Conservation (phyloP, 805 yeast species). For the Hanseniaspora mollemarum region DNA sequence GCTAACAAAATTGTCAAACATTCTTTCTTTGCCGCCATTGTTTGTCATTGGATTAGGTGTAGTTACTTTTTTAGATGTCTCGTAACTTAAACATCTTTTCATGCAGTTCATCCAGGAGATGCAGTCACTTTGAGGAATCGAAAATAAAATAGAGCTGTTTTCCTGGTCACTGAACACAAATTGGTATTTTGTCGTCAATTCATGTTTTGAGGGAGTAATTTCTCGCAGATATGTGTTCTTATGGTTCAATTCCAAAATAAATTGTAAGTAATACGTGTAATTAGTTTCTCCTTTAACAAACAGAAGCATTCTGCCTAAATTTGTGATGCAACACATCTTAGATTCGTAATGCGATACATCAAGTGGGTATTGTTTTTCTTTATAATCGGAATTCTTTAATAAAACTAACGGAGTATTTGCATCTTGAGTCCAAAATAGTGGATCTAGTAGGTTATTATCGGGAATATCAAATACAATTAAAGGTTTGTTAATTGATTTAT, state of each 20-base stretch:
- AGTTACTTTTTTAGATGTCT: slow-evolving; percentile 8
- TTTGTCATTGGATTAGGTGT: slow-evolving; percentile 3
- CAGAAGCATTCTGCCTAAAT: slow-evolving; percentile 51
- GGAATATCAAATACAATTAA: slow-evolving; percentile 3
- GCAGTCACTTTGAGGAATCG: slow-evolving; percentile 43
- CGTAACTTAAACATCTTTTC: slow-evolving; percentile 12
- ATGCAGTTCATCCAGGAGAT: slow-evolving; percentile 43
- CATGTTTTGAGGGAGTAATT: slow-evolving; percentile 33
- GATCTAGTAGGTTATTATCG: background rate
- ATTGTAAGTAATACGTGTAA: slow-evolving; percentile 35
- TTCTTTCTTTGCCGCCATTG: slow-evolving; percentile 21
- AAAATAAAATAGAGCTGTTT: slow-evolving; percentile 44
- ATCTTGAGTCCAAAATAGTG: slow-evolving; percentile 1
- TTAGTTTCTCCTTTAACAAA: slow-evolving; percentile 32
- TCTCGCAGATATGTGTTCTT: slow-evolving; percentile 50
- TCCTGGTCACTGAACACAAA: slow-evolving; percentile 39
- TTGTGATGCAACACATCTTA: slow-evolving; percentile 48
- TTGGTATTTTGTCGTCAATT: slow-evolving; percentile 32
- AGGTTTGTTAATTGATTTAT: slow-evolving; percentile 1
- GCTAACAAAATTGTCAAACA: slow-evolving; percentile 30
- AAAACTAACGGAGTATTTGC: background rate
- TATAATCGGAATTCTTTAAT: background rate
- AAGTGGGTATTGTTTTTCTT: slow-evolving; percentile 1
- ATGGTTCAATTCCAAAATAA: slow-evolving; percentile 45
- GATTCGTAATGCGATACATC: slow-evolving; percentile 28